phyloP scores from a whole-genome alignment of 371 early-diverging fungal species.

The Mortierella sp. region DNA sequence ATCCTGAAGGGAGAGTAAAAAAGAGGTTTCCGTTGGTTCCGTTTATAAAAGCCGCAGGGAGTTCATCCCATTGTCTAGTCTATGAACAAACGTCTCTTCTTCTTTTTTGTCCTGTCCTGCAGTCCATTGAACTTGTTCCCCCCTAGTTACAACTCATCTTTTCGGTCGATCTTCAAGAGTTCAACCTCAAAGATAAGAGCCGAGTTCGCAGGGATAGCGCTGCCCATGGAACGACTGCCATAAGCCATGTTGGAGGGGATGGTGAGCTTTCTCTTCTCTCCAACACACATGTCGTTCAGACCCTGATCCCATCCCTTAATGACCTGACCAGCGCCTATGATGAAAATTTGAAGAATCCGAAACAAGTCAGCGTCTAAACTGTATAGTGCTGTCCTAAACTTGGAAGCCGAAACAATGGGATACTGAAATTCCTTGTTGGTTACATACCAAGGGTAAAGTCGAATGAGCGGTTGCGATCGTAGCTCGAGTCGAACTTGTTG shows the following conservation, averaged over 20 bases:
- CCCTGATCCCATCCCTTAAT: conserved; percentile 88
- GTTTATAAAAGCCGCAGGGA: no score
- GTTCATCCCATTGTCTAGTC: no score
- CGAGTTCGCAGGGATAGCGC: conserved; percentile 66
- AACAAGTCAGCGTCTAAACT: background rate
- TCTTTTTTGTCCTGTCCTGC: no score
- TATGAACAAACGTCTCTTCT: no score
- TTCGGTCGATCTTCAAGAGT: conserved; percentile 65
- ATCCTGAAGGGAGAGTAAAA: no score
- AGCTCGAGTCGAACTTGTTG: conserved; percentile 80
- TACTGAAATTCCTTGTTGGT: background rate
- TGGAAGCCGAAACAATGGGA: background rate
- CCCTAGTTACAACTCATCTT: conserved; percentile 45
- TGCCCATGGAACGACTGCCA: conserved; percentile 67
- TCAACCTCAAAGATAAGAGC: conserved; percentile 77
- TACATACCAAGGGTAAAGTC: conserved; percentile 75
- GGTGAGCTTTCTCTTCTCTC: conserved; percentile 84
- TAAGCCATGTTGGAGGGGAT: conserved; percentile 81
- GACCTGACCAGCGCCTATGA: conserved; percentile 60
- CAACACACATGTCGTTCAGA: conserved; percentile 84
- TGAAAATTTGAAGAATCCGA: background rate
- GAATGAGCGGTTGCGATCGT: conserved; percentile 76
- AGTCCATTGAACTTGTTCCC: no score
- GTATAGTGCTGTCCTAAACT: background rate
- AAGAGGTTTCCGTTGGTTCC: no score